Evolutionary conservation across 495 filamentous ascomycete genomes (phyloP).

Genomic region (Tetracladium marchalianum): DNA sequence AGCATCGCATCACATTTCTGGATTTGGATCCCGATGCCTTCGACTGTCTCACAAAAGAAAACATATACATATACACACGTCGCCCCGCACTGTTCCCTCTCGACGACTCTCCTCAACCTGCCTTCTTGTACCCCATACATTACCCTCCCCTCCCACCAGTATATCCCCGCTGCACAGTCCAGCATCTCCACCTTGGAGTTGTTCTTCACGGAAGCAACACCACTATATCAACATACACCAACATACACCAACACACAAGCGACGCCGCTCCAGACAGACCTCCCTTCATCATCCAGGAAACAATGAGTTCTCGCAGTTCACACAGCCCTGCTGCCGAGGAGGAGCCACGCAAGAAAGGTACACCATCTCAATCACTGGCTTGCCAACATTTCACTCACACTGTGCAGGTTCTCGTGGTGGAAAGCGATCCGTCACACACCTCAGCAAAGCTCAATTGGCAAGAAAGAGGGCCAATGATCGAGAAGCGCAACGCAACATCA

Average conservation of each 20-base stretch:
- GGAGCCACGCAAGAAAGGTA: slow-evolving; percentile 20
- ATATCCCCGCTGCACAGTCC: neutral
- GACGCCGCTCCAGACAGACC: no score
- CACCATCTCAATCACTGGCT: no score
- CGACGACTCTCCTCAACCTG: neutral
- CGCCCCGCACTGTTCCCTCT: neutral
- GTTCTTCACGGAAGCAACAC: neutral
- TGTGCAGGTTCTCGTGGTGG: slow-evolving; percentile 42
- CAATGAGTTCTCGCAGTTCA: slow-evolving; percentile 12
- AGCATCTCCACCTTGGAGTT: neutral
- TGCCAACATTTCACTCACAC: neutral
- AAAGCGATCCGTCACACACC: slow-evolving; percentile 55
- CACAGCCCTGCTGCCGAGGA: slow-evolving; percentile 9
- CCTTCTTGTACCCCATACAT: neutral
- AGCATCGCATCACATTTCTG: no score
- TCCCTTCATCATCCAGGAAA: neutral
- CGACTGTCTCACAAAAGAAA: no score
- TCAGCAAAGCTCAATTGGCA: slow-evolving; percentile 61
- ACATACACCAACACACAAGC: no score
- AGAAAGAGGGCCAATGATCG: slow-evolving; percentile 85
- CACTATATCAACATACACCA: neutral
- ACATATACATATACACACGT: neutral
- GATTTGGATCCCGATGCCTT: no score
- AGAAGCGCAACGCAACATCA: slow-evolving; percentile 79
- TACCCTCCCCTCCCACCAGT: neutral